phyloP scores from a whole-genome alignment of 2,329 filamentous ascomycete species.

The Fusarium annulatum region DNA sequence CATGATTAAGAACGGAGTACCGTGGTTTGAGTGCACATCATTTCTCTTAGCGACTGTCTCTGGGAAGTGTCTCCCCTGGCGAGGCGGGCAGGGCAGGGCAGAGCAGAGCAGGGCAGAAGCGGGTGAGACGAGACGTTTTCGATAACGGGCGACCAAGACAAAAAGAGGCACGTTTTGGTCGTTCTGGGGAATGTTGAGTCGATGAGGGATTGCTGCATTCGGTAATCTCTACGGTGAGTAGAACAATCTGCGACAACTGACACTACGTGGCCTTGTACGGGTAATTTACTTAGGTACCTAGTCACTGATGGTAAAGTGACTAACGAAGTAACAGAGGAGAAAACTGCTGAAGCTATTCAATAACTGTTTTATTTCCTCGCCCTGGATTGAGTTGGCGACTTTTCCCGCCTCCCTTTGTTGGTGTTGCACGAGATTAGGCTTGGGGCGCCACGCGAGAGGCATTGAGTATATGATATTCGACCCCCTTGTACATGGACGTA shows the following conservation, averaged over 20 bases:
- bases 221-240: constrained; percentile 17
- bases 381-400: constrained; percentile 1
- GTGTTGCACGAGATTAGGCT: constrained; percentile 14
- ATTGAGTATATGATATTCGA: constrained; percentile 23
- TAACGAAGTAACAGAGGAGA: neutral
- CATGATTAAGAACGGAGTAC: neutral
- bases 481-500: constrained; percentile 20
- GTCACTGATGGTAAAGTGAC: neutral
- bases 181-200: neutral
- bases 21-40: constrained; percentile 10
- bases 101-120: neutral
- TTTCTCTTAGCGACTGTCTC: constrained; percentile 36
- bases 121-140: constrained; percentile 35
- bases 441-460: constrained; percentile 1
- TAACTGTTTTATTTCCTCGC: neutral
- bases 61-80: constrained; percentile 10
- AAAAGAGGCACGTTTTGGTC: neutral
- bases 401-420: constrained; percentile 7
- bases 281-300: neutral
- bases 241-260: constrained; percentile 29
- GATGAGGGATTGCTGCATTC: constrained; percentile 18
- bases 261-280: constrained; percentile 11
- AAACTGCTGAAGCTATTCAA: neutral
- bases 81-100: constrained; percentile 4
- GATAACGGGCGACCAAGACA: constrained; percentile 21